These are phyloP conservation scores for Blastomyces percursus DNA, from an alignment of 2,329 filamentous ascomycete species.

Conservation along the genomic window DNA sequence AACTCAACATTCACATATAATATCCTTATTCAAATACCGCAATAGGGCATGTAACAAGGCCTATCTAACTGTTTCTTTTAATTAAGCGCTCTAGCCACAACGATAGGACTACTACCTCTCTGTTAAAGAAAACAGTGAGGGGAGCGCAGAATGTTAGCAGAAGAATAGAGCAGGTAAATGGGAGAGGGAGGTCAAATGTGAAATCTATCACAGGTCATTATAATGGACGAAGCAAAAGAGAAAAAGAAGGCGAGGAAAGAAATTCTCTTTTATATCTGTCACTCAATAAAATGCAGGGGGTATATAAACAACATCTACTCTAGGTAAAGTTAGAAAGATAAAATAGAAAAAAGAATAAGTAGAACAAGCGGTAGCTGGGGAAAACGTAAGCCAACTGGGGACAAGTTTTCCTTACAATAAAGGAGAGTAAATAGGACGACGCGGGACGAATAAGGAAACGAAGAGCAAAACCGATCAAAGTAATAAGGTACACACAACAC, in stretches of 20 bases:
- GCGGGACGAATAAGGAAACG: background rate
- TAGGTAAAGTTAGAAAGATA: background rate
- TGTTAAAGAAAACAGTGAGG: no score
- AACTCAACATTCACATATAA: no score
- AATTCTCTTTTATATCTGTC: background rate
- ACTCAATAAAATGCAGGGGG: background rate
- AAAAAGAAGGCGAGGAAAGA: background rate
- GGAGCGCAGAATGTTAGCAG: no score
- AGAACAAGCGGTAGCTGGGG: background rate
- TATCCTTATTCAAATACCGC: no score
- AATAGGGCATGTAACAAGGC: no score
- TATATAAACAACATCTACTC: conserved; percentile 7
- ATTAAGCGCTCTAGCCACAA: no score
- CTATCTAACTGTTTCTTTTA: no score
- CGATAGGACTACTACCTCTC: no score
- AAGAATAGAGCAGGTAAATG: no score
- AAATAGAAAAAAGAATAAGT: background rate
- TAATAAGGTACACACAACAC: conserved; percentile 5
- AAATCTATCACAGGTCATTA: background rate
- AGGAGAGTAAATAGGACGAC: background rate
- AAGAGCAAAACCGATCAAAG: background rate
- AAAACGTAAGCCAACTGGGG: background rate
- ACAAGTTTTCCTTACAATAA: background rate
- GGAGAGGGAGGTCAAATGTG: background rate
- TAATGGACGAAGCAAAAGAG: background rate